phyloP scores from a whole-genome alignment of 495 filamentous ascomycete genomes.

The Staphylotrichum tortipilum region DNA sequence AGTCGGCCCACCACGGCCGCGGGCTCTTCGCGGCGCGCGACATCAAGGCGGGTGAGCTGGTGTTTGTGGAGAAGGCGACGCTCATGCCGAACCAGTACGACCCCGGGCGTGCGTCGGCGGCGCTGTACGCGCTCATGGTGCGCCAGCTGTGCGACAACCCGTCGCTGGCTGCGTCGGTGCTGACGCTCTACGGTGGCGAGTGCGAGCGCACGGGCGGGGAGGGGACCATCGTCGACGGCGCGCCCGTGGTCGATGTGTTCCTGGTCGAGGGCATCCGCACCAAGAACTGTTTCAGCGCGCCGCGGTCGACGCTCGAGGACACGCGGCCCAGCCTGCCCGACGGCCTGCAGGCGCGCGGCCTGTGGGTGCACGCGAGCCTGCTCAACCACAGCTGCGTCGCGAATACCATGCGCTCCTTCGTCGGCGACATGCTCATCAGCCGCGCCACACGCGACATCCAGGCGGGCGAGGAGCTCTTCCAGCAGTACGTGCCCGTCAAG shows the following conservation, averaged over 20 bases:
- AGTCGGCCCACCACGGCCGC: constrained; percentile 25
- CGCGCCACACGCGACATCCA: constrained; percentile 41
- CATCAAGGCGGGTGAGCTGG: constrained; percentile 42
- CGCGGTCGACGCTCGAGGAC: constrained; percentile 31
- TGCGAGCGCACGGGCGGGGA: constrained; percentile 22
- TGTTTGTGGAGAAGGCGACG: constrained; percentile 49
- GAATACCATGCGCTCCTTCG: constrained; percentile 44
- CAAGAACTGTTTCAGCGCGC: constrained; percentile 44
- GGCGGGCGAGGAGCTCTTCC: constrained; percentile 44
- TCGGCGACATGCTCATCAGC: constrained; percentile 51
- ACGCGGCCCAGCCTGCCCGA: constrained; percentile 17
- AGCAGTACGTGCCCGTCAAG: constrained; percentile 27
- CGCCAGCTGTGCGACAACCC: constrained; percentile 46
- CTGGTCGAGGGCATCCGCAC: constrained; percentile 37
- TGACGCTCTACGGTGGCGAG: constrained; percentile 37
- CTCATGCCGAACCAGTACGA: constrained; percentile 27
- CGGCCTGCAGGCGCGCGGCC: constrained; percentile 30
- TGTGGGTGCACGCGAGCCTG: constrained; percentile 47
- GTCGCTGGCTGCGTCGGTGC: constrained; percentile 30
- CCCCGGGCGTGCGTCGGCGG: constrained; percentile 29
- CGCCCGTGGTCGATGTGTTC: constrained; percentile 45
- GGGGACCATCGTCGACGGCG: constrained; percentile 33
- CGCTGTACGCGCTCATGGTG: constrained; percentile 34
- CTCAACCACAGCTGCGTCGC: constrained; percentile 51
- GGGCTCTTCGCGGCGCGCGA: constrained; percentile 44